Evolutionary conservation across 108 stramenopile species (phyloP), one percentile per base, ranked within the genome.

Genomic region (Skeletonema tropicum): DNA sequence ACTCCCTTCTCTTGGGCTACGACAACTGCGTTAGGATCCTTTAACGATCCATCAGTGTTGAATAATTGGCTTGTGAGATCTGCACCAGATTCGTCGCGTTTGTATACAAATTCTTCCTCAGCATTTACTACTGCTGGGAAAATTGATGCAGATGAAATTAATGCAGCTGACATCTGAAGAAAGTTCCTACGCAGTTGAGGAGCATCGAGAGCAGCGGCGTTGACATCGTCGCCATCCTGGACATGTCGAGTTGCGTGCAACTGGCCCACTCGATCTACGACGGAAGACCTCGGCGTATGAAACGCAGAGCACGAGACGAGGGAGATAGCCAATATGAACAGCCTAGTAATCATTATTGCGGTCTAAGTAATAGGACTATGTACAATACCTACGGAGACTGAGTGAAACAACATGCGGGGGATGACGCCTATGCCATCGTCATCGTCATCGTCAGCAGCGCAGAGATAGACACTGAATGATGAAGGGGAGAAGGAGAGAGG

Each of bases 41-140:
- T 70, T n/a, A 91, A 57, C 0, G 92, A 90, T 11, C 92, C 92
- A 83, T 94, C 92, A 0, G 84, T 62, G 64, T 94, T 94, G 79
- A 89, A 94, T 21, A 91, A 41, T 69, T 77, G 70, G 17, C 79
- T 77, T 3, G 90, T 90, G 75, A 89, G 45, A 59, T 90, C 89
- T 15, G 52, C n/a, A 23, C 31, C 76, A 36, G 31, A 55, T 36
- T 66, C 68, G 3, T 15, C 13, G 33, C 71, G 64, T 42, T 68
- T 38, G 64, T 68, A 58, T 41, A 58, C 31, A 26, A 69, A 41
- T 39, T 59, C 60, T 45, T 80, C 62, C 33, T 64, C 79, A 26
- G 67, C 79, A 35, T 39, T 55, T 42, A 68, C 63, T 15, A 55
- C 29, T 9, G 4, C 17, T 30, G 79, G 55, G 12, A 62, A 52